Percentiles rank a stretch among this genome's conserved stretches.
Conservation (phyloP, 2,329 filamentous ascomycete genomes). For the Neopestalotiopsis sp. region DNA sequence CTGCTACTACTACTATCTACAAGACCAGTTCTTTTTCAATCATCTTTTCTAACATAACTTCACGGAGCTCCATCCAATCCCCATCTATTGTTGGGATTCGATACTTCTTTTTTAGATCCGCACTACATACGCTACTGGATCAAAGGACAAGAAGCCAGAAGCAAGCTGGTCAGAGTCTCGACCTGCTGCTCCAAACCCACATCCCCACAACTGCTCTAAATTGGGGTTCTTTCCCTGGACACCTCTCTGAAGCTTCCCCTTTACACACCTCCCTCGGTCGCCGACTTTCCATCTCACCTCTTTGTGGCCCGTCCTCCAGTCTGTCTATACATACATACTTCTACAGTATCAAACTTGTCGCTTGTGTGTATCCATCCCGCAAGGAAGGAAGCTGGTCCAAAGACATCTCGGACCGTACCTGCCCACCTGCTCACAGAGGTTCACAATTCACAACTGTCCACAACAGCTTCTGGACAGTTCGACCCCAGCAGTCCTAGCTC, state of each 20-base stretch:
- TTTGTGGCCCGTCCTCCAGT: background rate
- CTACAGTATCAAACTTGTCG: background rate
- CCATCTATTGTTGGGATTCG: background rate
- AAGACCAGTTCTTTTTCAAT: background rate
- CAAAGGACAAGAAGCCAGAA: background rate
- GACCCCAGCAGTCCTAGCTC: background rate
- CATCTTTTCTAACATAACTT: too few species aligned
- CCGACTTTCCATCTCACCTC: background rate
- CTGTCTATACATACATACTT: too few species aligned
- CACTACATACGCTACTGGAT: background rate
- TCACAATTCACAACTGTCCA: background rate
- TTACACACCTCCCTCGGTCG: background rate
- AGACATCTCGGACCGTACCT: background rate
- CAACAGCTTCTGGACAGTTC: background rate
- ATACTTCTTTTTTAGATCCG: background rate
- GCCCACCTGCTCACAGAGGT: background rate
- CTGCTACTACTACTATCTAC: too few species aligned
- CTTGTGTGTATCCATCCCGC: background rate
- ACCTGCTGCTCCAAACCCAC: constrained; percentile 6
- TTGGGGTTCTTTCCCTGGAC: constrained; percentile 4
- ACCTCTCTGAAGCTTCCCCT: background rate
- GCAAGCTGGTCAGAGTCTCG: constrained; percentile 4
- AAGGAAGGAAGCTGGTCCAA: background rate
- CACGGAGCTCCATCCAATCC: too few species aligned
- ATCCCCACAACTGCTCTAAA: constrained; percentile 8